These are phyloP conservation scores for Saposhnikovia divaricata DNA, from an alignment of 129 eudicot species.

Conservation along the genomic window DNA sequence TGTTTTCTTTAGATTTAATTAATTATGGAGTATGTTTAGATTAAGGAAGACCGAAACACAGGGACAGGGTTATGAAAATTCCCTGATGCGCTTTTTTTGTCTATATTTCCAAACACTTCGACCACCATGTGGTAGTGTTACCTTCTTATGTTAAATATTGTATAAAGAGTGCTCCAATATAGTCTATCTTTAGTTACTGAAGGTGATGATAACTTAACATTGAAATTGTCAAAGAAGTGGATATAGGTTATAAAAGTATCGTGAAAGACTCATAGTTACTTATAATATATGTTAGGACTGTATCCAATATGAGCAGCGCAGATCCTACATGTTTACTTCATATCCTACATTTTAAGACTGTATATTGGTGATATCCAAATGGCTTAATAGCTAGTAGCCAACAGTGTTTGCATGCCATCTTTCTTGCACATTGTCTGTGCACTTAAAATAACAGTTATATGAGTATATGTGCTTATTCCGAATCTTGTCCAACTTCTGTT, in stretches of 20 bases:
- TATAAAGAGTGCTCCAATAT: neutral
- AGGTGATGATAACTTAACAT: neutral
- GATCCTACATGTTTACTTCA: neutral
- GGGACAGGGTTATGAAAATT: neutral
- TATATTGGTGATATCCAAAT: neutral
- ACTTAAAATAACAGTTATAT: neutral
- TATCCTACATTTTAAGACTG: neutral
- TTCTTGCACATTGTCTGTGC: neutral
- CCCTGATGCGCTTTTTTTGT: neutral
- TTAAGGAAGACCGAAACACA: neutral
- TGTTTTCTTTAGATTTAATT: neutral
- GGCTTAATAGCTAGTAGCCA: neutral
- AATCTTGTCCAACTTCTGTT: neutral
- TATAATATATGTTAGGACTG: neutral
- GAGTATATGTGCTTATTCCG: neutral
- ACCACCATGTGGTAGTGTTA: neutral
- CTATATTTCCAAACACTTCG: neutral
- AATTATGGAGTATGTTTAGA: neutral
- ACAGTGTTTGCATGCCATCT: neutral
- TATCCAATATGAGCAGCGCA: neutral
- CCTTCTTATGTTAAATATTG: neutral
- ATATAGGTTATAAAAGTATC: neutral
- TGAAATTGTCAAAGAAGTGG: neutral
- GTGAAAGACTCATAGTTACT: neutral
- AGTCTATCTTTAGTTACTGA: neutral